Evolutionary conservation across 2,329 filamentous ascomycete genomes (phyloP).

Genomic region (Ceratocystis cacaofunesta): DNA sequence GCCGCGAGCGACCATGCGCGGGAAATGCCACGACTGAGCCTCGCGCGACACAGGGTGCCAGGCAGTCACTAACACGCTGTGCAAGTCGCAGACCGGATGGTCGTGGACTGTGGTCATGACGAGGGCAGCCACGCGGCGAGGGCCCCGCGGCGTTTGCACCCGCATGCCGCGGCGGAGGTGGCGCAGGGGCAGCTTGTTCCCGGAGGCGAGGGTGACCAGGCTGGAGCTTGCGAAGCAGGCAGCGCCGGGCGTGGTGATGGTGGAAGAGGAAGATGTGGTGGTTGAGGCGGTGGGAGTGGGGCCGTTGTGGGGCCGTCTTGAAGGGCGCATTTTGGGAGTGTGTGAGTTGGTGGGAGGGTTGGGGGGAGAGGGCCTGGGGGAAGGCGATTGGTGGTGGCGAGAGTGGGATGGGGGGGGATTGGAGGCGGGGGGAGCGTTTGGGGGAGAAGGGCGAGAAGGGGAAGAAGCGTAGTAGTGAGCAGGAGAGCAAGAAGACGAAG

Average conservation of each 20-base stretch:
- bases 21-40: slow-evolving; percentile 33
- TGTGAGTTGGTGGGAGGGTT: not conserved
- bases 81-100: slow-evolving; percentile 32
- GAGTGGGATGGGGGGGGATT: not conserved
- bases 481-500: too few relatives aligned
- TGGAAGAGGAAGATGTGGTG: slow-evolving; percentile 24
- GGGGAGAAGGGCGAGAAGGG: not conserved
- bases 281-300: not conserved
- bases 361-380: not conserved
- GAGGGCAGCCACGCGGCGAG: slow-evolving; percentile 34
- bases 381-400: not conserved
- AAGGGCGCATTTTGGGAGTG: not conserved
- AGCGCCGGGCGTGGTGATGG: slow-evolving; percentile 18
- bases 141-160: slow-evolving; percentile 37
- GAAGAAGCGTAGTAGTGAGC: not conserved
- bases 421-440: not conserved
- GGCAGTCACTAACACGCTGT: slow-evolving; percentile 37
- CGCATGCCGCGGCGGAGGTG: slow-evolving; percentile 31
- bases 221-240: slow-evolving; percentile 41
- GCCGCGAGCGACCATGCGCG: slow-evolving; percentile 25
- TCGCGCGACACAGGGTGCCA: slow-evolving; percentile 42
- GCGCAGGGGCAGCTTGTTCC: slow-evolving; percentile 28
- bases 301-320: not conserved
- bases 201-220: slow-evolving; percentile 31
- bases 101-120: slow-evolving; percentile 33